These are phyloP conservation scores for Solanum tarapatanum DNA, from an alignment of 257 asterid genomes.

Conservation along the genomic window DNA sequence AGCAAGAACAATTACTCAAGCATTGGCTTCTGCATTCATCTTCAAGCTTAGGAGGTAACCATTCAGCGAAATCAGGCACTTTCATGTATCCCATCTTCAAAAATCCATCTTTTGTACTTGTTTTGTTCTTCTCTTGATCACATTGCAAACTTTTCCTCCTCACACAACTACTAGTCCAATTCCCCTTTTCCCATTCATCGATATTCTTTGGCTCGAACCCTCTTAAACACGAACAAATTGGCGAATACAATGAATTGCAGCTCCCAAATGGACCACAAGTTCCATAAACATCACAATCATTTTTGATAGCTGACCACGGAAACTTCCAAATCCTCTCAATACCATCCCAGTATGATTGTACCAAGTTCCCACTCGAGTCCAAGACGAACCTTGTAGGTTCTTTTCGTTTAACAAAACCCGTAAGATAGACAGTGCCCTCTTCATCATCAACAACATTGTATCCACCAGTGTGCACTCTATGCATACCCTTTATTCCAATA, in stretches of 20 bases:
- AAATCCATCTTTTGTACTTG: background rate
- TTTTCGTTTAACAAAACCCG: constrained; percentile 1
- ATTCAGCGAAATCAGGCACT: background rate
- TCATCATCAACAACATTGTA: constrained; percentile 17
- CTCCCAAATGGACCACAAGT: constrained; percentile 41
- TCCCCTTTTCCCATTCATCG: background rate
- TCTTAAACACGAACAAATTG: constrained; percentile 9
- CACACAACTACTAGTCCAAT: background rate
- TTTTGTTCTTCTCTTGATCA: background rate
- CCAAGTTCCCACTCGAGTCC: constrained; percentile 22
- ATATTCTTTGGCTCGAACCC: background rate
- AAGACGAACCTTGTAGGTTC: constrained; percentile 15
- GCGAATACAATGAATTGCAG: constrained; percentile 16
- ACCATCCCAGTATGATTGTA: constrained; percentile 26
- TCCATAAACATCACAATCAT: constrained; percentile 29
- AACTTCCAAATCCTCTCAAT: constrained; percentile 17
- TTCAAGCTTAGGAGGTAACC: background rate
- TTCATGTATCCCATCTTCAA: background rate
- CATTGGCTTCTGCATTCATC: constrained; percentile 8
- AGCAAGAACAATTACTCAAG: constrained; percentile 37
- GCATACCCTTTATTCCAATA: constrained; percentile 30
- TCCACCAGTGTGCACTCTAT: constrained; percentile 31
- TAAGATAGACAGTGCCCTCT: constrained; percentile 11
- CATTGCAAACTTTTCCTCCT: background rate
- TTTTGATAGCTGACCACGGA: constrained; percentile 10